Evolutionary conservation across 306 rosid species (phyloP), one percentile per base, ranked within the genome.

Genomic region (Cicer arietinum): DNA sequence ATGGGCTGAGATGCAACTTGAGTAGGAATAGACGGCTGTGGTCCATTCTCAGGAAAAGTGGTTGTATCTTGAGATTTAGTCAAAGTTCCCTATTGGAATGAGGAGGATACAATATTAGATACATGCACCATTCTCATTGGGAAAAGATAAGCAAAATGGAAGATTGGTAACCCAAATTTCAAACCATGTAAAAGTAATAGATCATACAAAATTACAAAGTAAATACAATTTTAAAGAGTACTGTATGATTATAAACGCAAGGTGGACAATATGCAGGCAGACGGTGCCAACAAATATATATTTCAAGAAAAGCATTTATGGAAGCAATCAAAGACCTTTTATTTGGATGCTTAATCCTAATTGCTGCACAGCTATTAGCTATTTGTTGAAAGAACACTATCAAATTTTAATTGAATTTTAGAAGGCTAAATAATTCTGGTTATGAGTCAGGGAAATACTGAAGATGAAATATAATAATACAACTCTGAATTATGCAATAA

Each of bases 81-180:
- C 60, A 90, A 61, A 42, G 91, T 79, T 50, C 86, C 96, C 97
- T 94, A 67, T 80, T 66, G 78, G 76, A 77, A 81, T 6, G 54
- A 52, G 80, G 25, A 84, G 75, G 67, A 73, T 46, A 44, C 65
- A 9, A 7, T 0, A 80, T 75, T 48, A 82, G 68, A 71, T 7
- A 39, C 62, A 8, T 65, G 53, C 64, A 39, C 20, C 41, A 61
- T 45, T 22, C 66, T 69, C 9, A 40, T n/a, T 1, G 37, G 17
- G 45, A 37, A 51, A 43, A 37, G 7, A 62, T 18, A 18, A 57
- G 44, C 6, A 57, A 14, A 58, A 46, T 39, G 39, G 61, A 18
- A 37, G 11, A 63, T 17, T 4, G 14, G 14, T 69, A 62, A 14
- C 64, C 50, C 58, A 64, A 39, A 10, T 22, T 18, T 67, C 8